phyloP scores from a whole-genome alignment of 495 filamentous ascomycete genomes.

The Trypethelium eluteriae region DNA sequence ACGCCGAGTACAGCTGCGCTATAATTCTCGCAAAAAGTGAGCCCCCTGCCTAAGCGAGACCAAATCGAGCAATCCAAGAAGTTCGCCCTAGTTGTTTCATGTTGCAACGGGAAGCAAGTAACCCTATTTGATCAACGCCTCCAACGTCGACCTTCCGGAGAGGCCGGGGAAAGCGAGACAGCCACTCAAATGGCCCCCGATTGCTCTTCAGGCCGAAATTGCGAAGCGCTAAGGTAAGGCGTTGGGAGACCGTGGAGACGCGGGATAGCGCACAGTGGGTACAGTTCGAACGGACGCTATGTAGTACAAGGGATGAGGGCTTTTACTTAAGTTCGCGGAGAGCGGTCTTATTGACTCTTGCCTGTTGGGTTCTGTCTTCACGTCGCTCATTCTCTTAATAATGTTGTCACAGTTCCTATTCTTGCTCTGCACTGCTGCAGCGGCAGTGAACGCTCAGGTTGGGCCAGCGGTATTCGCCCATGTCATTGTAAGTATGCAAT shows the following conservation, averaged over 20 bases:
- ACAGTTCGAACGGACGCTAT: no score
- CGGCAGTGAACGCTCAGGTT: neutral
- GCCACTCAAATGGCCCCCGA: neutral
- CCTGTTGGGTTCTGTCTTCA: neutral
- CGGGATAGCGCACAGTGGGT: no score
- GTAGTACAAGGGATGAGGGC: no score
- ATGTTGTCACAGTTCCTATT: neutral
- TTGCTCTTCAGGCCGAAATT: no score
- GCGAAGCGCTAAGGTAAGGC: no score
- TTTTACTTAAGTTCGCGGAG: neutral
- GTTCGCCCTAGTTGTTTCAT: neutral
- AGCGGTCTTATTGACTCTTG: neutral
- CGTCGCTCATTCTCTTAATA: neutral
- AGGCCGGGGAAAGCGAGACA: neutral
- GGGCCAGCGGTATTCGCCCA: slow-evolving; percentile 6
- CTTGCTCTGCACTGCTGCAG: neutral
- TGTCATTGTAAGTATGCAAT: neutral
- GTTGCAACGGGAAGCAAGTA: neutral
- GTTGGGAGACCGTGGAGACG: no score
- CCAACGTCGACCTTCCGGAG: neutral
- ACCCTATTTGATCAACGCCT: neutral
- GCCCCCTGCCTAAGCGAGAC: no score
- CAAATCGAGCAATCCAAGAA: no score
- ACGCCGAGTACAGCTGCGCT: no score
- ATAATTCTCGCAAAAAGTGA: no score